These are phyloP conservation scores for Babesia sp. DNA, from an alignment of 169 alveolate species.

Conservation along the genomic window DNA sequence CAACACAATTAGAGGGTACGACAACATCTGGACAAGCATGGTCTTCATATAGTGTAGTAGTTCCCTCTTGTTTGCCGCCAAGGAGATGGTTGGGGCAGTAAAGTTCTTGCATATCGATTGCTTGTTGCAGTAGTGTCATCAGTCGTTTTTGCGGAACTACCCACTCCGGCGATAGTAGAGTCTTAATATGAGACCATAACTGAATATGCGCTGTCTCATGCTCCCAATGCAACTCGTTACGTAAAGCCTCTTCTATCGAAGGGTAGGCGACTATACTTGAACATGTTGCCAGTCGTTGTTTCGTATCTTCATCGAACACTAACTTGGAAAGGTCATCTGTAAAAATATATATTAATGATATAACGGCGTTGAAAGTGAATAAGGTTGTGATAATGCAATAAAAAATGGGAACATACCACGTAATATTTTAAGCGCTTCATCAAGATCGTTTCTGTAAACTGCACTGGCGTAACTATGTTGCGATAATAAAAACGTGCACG, in stretches of 20 bases:
- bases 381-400: no score
- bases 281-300: slow-evolving; percentile 40
- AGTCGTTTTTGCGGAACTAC: slow-evolving; percentile 55
- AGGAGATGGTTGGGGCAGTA: slow-evolving; percentile 48
- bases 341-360: neutral
- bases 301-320: slow-evolving; percentile 66
- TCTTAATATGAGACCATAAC: slow-evolving; percentile 49
- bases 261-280: slow-evolving; percentile 38
- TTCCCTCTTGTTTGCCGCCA: neutral
- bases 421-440: slow-evolving; percentile 68
- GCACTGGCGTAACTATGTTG: slow-evolving; percentile 72
- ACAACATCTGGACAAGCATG: slow-evolving; percentile 60
- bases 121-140: slow-evolving; percentile 44
- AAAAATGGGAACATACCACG: slow-evolving; percentile 68
- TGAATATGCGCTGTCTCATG: slow-evolving; percentile 7
- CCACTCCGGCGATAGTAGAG: slow-evolving; percentile 42
- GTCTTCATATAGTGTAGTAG: slow-evolving; percentile 52
- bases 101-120: slow-evolving; percentile 49
- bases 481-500: slow-evolving; percentile 69
- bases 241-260: slow-evolving; percentile 2
- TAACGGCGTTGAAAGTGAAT: neutral
- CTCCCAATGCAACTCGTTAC: slow-evolving; percentile 31
- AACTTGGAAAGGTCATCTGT: slow-evolving; percentile 41
- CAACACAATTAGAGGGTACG: slow-evolving; percentile 66
- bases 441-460: slow-evolving; percentile 53